phyloP scores from a whole-genome alignment of 1,284 basidiomycete genomes.

The Fomitopsis pinicola region DNA sequence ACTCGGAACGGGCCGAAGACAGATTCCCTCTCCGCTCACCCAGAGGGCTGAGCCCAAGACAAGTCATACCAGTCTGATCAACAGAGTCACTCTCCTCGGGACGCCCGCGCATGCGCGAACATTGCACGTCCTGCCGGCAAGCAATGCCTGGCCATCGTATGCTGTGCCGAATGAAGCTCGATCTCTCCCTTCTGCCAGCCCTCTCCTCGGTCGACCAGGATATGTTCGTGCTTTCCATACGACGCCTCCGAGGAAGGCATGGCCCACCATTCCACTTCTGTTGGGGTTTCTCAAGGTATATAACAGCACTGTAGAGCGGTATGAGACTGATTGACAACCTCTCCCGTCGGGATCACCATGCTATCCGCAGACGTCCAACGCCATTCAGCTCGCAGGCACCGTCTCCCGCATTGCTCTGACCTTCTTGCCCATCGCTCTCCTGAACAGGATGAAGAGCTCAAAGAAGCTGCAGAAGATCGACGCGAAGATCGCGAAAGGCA shows the following conservation, averaged over 20 bases:
- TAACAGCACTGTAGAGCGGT: not conserved
- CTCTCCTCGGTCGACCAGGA: not conserved
- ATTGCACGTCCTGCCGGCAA: not conserved
- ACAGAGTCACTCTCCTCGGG: too few species aligned
- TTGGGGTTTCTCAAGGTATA: slow-evolving; percentile 46
- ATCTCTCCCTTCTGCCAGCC: too few species aligned
- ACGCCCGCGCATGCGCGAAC: not conserved
- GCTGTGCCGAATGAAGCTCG: too few species aligned
- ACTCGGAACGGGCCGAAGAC: not conserved
- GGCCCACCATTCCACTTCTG: slow-evolving; percentile 35
- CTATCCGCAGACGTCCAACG: slow-evolving; percentile 38
- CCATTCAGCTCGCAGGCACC: slow-evolving; percentile 61
- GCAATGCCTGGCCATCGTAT: too few species aligned
- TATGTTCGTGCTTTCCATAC: slow-evolving; percentile 35
- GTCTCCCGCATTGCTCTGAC: slow-evolving; percentile 67
- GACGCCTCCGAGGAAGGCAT: slow-evolving; percentile 30
- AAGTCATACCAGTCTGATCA: not conserved
- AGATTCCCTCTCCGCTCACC: not conserved
- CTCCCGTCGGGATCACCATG: slow-evolving; percentile 11
- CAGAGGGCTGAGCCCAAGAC: not conserved
- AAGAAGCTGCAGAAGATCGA: slow-evolving; percentile 49
- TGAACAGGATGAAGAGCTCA: slow-evolving; percentile 50
- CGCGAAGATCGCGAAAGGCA: slow-evolving; percentile 42
- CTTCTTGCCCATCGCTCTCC: slow-evolving; percentile 59
- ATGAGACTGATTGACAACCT: not conserved